Evolutionary conservation across 1,139 yeast species (phyloP), one percentile per base, ranked within the genome.

Genomic region (Blastobotrys apis): DNA sequence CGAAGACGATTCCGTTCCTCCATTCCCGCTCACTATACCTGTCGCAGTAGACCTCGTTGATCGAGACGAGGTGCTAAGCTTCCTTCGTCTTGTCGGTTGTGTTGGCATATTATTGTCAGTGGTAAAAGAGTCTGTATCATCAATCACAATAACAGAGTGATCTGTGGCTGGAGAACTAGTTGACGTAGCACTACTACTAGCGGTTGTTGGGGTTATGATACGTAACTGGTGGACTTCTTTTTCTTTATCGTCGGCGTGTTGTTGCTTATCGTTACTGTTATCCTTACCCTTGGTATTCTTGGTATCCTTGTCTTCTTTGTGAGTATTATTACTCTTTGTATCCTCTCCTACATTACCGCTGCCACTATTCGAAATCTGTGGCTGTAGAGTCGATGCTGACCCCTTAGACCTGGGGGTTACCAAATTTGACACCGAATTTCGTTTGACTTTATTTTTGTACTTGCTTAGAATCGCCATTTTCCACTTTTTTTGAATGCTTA

Each of bases 381-480:
- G n/a, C n/a, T n/a, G n/a, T n/a, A n/a, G n/a, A n/a, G n/a, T n/a
- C n/a, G n/a, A n/a, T n/a, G n/a, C n/a, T n/a, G n/a, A n/a, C n/a
- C n/a, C n/a, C n/a, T n/a, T n/a, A n/a, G n/a, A n/a, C n/a, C n/a
- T n/a, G n/a, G n/a, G n/a, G n/a, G n/a, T n/a, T n/a, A n/a, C n/a
- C n/a, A n/a, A n/a, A n/a, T n/a, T n/a, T n/a, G n/a, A n/a, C n/a
- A n/a, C 15, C 5, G 15, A 12, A 6, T 29, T 9, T 29, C n/a
- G n/a, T 10, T 16, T 21, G 13, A 23, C 38, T 30, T 23, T 23
- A 10, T 38, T 31, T 25, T 29, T 38, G 29, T 20, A 38, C 35
- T 38, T 38, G 29, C 41, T 35, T n/a, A 38, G 31, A 8, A 38
- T 16, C 19, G 33, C 22, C 39, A 26, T 36, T 25, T 6, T 10